Evolutionary conservation across 345 rosid genomes (phyloP).

Genomic region (sweet orange (Citrus sinensis)): DNA sequence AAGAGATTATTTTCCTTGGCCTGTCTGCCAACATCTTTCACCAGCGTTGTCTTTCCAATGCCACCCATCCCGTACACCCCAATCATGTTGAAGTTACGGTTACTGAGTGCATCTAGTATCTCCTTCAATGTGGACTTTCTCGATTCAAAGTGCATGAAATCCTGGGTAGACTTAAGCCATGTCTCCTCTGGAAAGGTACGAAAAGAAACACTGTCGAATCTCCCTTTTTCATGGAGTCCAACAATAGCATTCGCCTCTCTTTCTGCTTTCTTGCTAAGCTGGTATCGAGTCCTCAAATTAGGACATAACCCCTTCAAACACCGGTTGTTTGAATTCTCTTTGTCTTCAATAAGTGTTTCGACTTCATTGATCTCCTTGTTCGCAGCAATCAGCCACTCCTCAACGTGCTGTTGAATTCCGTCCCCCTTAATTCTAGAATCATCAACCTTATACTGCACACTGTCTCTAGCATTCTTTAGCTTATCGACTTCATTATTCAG

Average conservation of each 20-base stretch:
- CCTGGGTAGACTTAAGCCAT: neutral
- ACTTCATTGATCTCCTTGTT: neutral
- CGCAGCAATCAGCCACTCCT: too few relatives aligned
- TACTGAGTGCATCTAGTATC: too few relatives aligned
- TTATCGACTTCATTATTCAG: too few relatives aligned
- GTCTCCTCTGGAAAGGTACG: neutral
- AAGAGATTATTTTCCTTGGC: too few relatives aligned
- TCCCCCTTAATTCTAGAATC: too few relatives aligned
- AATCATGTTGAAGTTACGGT: neutral
- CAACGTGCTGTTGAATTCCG: too few relatives aligned
- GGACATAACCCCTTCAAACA: constrained; percentile 6
- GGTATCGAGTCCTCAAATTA: neutral
- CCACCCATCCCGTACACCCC: constrained; percentile 13
- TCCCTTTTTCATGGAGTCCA: neutral
- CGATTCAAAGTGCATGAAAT: constrained; percentile 16
- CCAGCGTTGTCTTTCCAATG: too few relatives aligned
- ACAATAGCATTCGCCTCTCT: neutral
- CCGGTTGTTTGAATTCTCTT: neutral
- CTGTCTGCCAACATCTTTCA: too few relatives aligned
- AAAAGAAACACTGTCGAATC: neutral
- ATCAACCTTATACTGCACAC: too few relatives aligned
- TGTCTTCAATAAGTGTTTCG: neutral
- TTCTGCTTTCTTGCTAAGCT: constrained; percentile 10
- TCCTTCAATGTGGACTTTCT: neutral
- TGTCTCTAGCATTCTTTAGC: too few relatives aligned